Evolutionary conservation across 1,139 yeast species (phyloP), one percentile per base, ranked within the genome.

Genomic region (Yamadazyma kanchanaburiensis): DNA sequence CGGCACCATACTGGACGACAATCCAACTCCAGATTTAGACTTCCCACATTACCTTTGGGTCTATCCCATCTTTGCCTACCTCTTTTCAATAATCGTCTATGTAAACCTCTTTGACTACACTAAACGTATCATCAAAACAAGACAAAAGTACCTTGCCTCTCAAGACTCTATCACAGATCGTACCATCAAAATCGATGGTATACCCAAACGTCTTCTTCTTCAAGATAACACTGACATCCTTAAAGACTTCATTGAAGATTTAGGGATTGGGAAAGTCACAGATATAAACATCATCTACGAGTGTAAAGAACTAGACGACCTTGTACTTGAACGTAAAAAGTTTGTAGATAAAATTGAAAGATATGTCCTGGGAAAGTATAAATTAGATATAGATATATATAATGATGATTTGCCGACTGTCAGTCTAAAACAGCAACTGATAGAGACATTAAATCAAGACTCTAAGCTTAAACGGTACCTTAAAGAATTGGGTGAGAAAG

Each of bases 101-200:
- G 69, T 71, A 39, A 70, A 77, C 43, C 55, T 89, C 33, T 70
- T 79, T 44, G 64, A 74, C 19, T 91, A 80, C 44, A 86, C 96
- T 0, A 69, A 71, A 37, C 64, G 71, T 35, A 87, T 91, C 23
- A 81, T 89, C 17, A 66, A 70, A 35, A 80, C 84, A 13, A 71
- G 98, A 35, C 98, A 91, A 52, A 67, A 70, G 41, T 85, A 85
- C 51, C 63, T 91, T 42, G 97, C 97, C 0, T 74, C 79, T 30
- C 97, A 89, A 52, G 83, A 85, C 52, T 82, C 96, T 5, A 75
- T 91, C 32, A 88, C 97, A 0, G 98, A 91, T 63, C 68, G 96
- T 48, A 91, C 98, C 0, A 84, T 91, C 32, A 65, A 94, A 36
- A 57, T 91, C 15, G 83, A 94, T 25, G 97, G 97, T 0, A 86